Conservation (phyloP, 768 basidiomycete species). For the Auricularia sp. region DNA sequence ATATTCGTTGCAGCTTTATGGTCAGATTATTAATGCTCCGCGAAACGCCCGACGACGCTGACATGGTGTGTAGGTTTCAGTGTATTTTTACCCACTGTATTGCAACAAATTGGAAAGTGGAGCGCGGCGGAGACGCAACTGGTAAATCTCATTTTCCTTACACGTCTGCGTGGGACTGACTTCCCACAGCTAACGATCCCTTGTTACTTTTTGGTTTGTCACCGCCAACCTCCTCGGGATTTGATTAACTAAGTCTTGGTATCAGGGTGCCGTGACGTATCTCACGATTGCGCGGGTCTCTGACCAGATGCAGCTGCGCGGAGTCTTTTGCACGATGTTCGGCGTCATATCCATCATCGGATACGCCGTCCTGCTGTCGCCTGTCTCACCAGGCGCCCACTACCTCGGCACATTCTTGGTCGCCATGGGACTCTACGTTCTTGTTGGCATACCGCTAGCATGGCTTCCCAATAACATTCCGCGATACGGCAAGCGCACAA, state of each 20-base stretch:
- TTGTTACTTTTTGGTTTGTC: background rate
- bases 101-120: conserved; percentile 4
- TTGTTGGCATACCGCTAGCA: conserved; percentile 1
- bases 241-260: background rate
- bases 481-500: conserved; percentile 5
- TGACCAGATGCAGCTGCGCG: background rate
- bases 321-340: background rate
- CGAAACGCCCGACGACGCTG: too few species aligned
- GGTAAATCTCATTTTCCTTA: background rate
- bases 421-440: conserved; percentile 5
- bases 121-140: background rate
- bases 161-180: background rate
- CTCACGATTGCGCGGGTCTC: background rate
- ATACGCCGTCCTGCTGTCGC: background rate
- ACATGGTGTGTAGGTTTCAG: conserved; percentile 3
- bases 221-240: background rate
- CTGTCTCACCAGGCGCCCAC: background rate
- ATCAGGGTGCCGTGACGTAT: background rate
- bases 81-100: conserved; percentile 7
- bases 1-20: too few species aligned
- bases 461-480: conserved; percentile 4
- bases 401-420: conserved; percentile 2
- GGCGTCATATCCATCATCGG: background rate
- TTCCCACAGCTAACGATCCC: background rate
- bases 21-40: too few species aligned